Conservation (phyloP, 805 yeast species). For the Hanseniaspora guilliermondii region DNA sequence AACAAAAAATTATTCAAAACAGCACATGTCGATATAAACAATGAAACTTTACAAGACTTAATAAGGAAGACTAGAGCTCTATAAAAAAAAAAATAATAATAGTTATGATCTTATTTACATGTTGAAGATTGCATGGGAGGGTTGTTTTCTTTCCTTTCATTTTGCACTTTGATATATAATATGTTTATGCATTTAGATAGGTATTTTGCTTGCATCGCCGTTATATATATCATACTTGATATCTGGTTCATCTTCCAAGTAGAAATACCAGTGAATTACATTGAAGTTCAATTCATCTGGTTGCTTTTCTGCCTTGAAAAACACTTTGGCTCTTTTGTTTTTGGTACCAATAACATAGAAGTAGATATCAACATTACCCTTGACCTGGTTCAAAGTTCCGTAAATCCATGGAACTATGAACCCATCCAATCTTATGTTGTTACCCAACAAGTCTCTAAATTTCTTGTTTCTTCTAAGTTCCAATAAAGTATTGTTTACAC, state of each 20-base stretch:
- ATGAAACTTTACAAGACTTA: background rate
- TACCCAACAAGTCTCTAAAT: slow-evolving; percentile 57
- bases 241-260: slow-evolving; percentile 32
- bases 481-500: slow-evolving; percentile 75
- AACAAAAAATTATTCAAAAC: background rate
- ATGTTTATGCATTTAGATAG: background rate
- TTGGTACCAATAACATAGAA: slow-evolving; percentile 61
- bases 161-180: background rate
- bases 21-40: background rate
- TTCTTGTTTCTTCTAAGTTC: slow-evolving; percentile 62
- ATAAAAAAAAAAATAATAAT: background rate
- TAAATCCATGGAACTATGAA: slow-evolving; percentile 72
- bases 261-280: slow-evolving; percentile 52
- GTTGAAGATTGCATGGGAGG: background rate
- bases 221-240: background rate
- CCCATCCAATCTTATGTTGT: slow-evolving; percentile 58
- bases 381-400: slow-evolving; percentile 73
- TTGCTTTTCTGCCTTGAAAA: slow-evolving; percentile 59
- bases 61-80: background rate
- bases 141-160: too few species aligned
- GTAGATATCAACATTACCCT: slow-evolving; percentile 62
- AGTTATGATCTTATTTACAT: background rate
- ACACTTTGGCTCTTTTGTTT: slow-evolving; percentile 40
- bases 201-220: background rate
- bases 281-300: slow-evolving; percentile 44